phyloP scores from a whole-genome alignment of 2,329 filamentous ascomycete genomes.

The Cladosporium sp. region DNA sequence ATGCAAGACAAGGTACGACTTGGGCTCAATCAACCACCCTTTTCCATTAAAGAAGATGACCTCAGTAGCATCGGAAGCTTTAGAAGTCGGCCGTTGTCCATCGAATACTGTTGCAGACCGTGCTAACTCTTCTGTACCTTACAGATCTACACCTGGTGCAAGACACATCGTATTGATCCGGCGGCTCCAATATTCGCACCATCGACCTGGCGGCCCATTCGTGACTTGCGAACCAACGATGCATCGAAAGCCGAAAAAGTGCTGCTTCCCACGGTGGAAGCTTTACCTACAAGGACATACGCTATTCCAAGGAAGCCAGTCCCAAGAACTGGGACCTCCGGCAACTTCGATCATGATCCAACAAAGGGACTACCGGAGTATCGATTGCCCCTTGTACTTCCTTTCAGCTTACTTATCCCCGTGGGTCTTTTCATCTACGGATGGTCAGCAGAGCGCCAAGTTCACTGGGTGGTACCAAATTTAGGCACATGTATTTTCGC shows the following conservation, averaged over 20 bases:
- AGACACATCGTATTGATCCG: slow-evolving; percentile 19
- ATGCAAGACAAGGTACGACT: slow-evolving; percentile 22
- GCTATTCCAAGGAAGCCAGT: neutral
- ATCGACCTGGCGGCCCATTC: slow-evolving; percentile 14
- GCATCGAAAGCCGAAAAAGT: neutral
- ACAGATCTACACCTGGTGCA: slow-evolving; percentile 18
- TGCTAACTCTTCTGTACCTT: neutral
- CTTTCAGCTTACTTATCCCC: slow-evolving; percentile 30
- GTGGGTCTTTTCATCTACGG: slow-evolving; percentile 25
- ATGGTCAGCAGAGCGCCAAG: slow-evolving; percentile 19
- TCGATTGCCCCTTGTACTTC: slow-evolving; percentile 48
- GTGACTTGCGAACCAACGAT: neutral
- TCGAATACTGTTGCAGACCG: neutral
- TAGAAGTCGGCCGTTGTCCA: too few relatives aligned
- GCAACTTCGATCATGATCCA: slow-evolving; percentile 28
- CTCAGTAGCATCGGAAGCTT: too few relatives aligned
- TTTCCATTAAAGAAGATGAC: too few relatives aligned
- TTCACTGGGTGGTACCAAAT: slow-evolving; percentile 26
- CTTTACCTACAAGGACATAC: too few relatives aligned
- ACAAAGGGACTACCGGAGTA: slow-evolving; percentile 30
- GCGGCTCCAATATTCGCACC: slow-evolving; percentile 16
- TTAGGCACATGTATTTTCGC: slow-evolving; percentile 21
- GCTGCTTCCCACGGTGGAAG: too few relatives aligned
- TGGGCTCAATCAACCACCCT: too few relatives aligned
- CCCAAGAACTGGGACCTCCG: slow-evolving; percentile 12